Percentiles rank a stretch among this genome's conserved stretches.
Conservation (phyloP, 352 stramenopile species). For the Globisporangium paroecandrum region DNA sequence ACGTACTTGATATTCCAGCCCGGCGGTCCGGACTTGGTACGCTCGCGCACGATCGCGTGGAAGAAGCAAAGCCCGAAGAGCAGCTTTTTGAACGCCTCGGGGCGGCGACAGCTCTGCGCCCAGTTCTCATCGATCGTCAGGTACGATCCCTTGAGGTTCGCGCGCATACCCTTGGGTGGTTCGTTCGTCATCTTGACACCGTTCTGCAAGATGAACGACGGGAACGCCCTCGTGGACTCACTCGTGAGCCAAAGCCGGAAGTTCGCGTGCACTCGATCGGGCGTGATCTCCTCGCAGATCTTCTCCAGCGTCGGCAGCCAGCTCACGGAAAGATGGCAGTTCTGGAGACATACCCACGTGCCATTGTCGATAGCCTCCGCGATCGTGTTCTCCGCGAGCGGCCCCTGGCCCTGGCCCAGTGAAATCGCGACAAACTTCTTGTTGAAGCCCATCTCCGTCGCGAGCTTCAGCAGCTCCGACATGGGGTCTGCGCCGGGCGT, state of each 20-base stretch:
- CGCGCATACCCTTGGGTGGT: conserved; percentile 91
- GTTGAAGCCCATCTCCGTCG: conserved; percentile 87
- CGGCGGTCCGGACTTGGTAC: conserved; percentile 81
- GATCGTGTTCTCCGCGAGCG: conserved; percentile 91
- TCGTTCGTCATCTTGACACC: conserved; percentile 97
- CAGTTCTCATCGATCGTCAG: conserved; percentile 76
- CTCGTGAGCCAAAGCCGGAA: conserved; percentile 95
- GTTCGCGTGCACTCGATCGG: conserved; percentile 87
- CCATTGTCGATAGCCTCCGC: conserved; percentile 91
- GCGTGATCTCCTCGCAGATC: conserved; percentile 92
- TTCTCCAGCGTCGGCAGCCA: conserved; percentile 95
- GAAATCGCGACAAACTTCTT: conserved; percentile 94
- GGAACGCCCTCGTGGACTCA: conserved; percentile 91
- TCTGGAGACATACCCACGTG: conserved; percentile 95
- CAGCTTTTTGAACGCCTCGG: conserved; percentile 78
- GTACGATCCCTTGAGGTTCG: conserved; percentile 93
- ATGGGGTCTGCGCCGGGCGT: conserved; percentile 94
- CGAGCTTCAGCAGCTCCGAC: conserved; percentile 91
- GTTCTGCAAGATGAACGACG: conserved; percentile 92
- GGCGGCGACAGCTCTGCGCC: conserved; percentile 59
- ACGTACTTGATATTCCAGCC: conserved; percentile 91
- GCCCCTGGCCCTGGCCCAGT: conserved; percentile 92
- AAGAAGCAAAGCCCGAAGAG: conserved; percentile 92
- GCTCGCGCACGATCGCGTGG: conserved; percentile 83
- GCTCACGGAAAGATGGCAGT: conserved; percentile 93